These are phyloP conservation scores for Malassezia psittaci DNA, from an alignment of 1,284 basidiomycete species.

Conservation along the genomic window DNA sequence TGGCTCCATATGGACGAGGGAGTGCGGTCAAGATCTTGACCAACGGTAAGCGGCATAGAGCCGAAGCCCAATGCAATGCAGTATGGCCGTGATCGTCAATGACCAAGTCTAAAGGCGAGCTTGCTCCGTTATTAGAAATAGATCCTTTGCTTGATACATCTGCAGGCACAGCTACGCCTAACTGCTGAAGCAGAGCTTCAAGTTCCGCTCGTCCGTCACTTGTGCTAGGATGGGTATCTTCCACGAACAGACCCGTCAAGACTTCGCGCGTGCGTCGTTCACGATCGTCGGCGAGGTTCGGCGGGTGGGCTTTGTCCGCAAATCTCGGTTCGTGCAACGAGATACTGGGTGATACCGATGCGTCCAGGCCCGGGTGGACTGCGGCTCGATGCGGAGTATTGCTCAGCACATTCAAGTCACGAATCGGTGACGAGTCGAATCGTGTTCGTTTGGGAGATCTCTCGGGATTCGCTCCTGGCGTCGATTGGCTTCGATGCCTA, in stretches of 20 bases:
- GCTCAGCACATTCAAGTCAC: conserved; percentile 39
- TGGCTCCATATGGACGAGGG: conserved; percentile 53
- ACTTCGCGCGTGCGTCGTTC: conserved; percentile 38
- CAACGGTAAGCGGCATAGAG: conserved; percentile 58
- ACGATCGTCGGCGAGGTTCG: conserved; percentile 37
- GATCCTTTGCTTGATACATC: background rate
- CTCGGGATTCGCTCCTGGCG: no score
- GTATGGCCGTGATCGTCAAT: conserved; percentile 86
- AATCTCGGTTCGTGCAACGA: conserved; percentile 27
- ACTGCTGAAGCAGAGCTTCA: conserved; percentile 58
- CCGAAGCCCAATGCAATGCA: conserved; percentile 82
- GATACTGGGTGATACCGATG: conserved; percentile 22
- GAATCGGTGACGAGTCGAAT: conserved; percentile 30
- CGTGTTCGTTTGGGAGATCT: conserved; percentile 2
- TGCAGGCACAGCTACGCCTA: conserved; percentile 37
- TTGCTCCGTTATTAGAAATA: no score
- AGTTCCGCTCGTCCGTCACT: conserved; percentile 50
- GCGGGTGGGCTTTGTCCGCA: conserved; percentile 35
- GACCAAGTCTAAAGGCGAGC: conserved; percentile 49
- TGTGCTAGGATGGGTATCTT: conserved; percentile 44
- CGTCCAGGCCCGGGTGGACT: conserved; percentile 23
- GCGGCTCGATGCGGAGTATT: conserved; percentile 33
- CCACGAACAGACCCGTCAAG: conserved; percentile 39
- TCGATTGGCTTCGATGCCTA: no score
- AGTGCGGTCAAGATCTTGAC: conserved; percentile 50